Conservation (phyloP, 2,329 filamentous ascomycete species). For the Emmonsiellopsis sp. region DNA sequence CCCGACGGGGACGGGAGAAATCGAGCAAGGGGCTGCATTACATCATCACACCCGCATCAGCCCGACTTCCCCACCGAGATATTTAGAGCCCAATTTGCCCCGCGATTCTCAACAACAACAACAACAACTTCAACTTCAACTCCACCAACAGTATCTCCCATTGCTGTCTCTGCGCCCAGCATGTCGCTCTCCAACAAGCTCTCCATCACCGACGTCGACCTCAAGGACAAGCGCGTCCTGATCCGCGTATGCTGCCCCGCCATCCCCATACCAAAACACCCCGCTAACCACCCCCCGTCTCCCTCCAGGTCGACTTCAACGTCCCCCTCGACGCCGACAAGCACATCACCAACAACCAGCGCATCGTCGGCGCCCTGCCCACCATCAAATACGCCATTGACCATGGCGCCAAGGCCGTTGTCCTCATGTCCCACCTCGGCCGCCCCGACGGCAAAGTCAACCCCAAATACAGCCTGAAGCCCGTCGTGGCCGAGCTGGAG, state of each 20-base stretch:
- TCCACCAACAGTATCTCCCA: not conserved
- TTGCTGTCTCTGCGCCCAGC: conserved; percentile 18
- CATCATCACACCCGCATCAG: not conserved
- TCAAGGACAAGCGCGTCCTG: conserved; percentile 96
- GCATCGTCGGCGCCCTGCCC: conserved; percentile 89
- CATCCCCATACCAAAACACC: conserved; percentile 14
- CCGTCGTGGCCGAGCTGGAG: conserved; percentile 83
- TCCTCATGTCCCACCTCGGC: conserved; percentile 98
- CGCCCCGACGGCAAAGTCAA: conserved; percentile 86
- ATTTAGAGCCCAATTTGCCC: not conserved
- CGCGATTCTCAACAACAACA: not conserved
- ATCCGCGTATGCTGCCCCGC: conserved; percentile 63
- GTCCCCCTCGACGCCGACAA: conserved; percentile 88
- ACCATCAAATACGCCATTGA: conserved; percentile 93
- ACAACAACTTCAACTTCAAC: not conserved
- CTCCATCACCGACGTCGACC: conserved; percentile 87
- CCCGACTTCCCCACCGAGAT: not conserved
- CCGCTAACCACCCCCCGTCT: not conserved
- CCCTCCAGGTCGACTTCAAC: conserved; percentile 89
- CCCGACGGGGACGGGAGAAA: too few species aligned
- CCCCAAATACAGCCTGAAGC: conserved; percentile 88
- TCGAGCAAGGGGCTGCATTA: not conserved
- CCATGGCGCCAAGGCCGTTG: conserved; percentile 79
- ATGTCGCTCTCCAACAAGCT: conserved; percentile 99
- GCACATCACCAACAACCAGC: conserved; percentile 96